Conservation (phyloP, 2,329 filamentous ascomycete genomes). For the Fusarium compactum region DNA sequence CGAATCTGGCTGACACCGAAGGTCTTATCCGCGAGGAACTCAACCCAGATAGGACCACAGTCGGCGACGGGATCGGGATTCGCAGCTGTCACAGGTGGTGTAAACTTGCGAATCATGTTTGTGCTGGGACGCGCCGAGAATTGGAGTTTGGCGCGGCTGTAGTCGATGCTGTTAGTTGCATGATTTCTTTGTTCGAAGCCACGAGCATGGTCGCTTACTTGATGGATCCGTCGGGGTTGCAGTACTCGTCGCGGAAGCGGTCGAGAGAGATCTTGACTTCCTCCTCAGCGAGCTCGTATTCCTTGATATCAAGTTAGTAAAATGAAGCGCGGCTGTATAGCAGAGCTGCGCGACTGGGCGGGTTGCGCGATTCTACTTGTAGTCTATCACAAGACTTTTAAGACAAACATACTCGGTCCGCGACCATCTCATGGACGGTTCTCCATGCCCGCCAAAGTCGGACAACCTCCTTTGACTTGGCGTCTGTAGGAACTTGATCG, state of each 20-base stretch:
- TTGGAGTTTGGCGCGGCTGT: conserved; percentile 83
- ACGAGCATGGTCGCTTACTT: conserved; percentile 67
- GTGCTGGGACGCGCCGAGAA: conserved; percentile 89
- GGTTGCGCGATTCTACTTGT: conserved; percentile 3
- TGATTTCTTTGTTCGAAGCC: not conserved
- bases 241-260: conserved; percentile 81
- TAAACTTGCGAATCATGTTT: conserved; percentile 87
- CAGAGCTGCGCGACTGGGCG: conserved; percentile 5
- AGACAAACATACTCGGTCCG: conserved; percentile 75
- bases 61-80: conserved; percentile 79
- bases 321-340: not conserved
- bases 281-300: conserved; percentile 90
- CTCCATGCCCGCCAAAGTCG: conserved; percentile 94
- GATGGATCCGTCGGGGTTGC: conserved; percentile 77
- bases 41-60: conserved; percentile 91
- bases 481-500: conserved; percentile 60
- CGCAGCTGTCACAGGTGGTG: conserved; percentile 74
- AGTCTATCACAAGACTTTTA: conserved; percentile 10
- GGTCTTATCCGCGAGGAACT: conserved; percentile 84
- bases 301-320: conserved; percentile 65
- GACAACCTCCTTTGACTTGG: conserved; percentile 65
- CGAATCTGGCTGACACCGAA: conserved; percentile 95
- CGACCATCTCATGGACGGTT: conserved; percentile 95
- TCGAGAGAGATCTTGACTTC: conserved; percentile 89
- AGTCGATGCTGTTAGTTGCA: conserved; percentile 4